Percentiles rank a stretch among this genome's conserved stretches.
Evolutionary conservation across 2,329 filamentous ascomycete genomes (phyloP).

Genomic region (Aciculosporium take): DNA sequence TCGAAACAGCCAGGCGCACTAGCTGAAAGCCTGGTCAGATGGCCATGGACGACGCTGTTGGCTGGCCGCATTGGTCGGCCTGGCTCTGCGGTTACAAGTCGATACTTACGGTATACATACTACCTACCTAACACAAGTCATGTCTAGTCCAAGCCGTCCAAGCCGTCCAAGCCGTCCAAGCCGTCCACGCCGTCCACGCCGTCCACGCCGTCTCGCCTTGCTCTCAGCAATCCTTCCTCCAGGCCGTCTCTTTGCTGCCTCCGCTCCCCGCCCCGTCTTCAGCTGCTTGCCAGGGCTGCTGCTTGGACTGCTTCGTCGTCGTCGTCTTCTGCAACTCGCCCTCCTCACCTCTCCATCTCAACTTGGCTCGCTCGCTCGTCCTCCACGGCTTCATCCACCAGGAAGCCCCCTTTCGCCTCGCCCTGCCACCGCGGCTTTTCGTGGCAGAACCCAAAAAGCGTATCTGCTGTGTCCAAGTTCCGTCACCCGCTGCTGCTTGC

Average conservation of each 20-base stretch:
- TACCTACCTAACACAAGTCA: background rate
- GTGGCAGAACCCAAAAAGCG: background rate
- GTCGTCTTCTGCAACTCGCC: background rate
- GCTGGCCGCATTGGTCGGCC: background rate
- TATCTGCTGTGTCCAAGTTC: constrained; percentile 1
- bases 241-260: no score
- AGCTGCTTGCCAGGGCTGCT: background rate
- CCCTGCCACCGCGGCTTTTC: background rate
- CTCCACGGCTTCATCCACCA: background rate
- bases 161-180: no score
- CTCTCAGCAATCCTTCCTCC: background rate
- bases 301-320: background rate
- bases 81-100: no score
- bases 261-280: constrained; percentile 1
- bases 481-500: background rate
- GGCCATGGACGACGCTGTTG: background rate
- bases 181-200: no score
- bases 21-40: background rate
- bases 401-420: background rate
- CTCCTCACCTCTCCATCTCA: background rate
- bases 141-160: background rate
- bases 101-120: no score
- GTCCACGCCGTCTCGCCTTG: background rate
- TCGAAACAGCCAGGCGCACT: constrained; percentile 1
- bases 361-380: background rate